Percentiles rank a stretch among this genome's conserved stretches.
Evolutionary conservation across 2,329 filamentous ascomycete species (phyloP).

Genomic region (Botryosphaeria dothidea): DNA sequence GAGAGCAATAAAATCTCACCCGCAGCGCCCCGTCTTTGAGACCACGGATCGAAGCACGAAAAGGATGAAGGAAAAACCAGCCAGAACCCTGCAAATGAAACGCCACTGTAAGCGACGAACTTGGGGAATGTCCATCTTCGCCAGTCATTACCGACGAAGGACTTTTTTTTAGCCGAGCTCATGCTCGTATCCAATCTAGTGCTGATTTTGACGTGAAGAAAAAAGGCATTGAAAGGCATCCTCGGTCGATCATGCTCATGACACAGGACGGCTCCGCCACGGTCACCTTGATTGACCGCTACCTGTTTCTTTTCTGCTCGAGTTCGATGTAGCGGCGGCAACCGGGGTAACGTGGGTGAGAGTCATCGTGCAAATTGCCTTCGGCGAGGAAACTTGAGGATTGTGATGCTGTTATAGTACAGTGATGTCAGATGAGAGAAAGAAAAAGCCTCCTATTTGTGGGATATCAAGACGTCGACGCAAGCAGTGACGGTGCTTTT

Average conservation of each 20-base stretch:
- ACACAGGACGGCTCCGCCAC: background rate
- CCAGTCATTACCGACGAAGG: background rate
- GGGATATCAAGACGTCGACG: background rate
- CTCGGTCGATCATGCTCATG: background rate
- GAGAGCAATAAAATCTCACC: too few species aligned
- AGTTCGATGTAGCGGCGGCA: background rate
- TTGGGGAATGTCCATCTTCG: background rate
- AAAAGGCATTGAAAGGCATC: background rate
- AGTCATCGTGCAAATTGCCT: background rate
- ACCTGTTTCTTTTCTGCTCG: background rate
- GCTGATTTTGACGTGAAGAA: background rate
- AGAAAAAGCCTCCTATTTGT: background rate
- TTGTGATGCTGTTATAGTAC: conserved; percentile 8
- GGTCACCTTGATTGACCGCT: background rate
- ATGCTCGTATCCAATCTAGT: conserved; percentile 16
- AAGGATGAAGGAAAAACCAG: background rate
- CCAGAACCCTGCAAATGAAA: background rate
- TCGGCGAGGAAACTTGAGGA: background rate
- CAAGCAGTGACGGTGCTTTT: background rate
- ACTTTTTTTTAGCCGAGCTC: background rate
- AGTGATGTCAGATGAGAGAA: background rate
- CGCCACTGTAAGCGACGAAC: background rate
- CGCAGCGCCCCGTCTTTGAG: too few species aligned
- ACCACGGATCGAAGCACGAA: too few species aligned
- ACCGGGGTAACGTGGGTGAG: background rate